A percentile compares a stretch with the other conserved stretches of the same genome.
Evolutionary conservation across 176 grass and related monocot genomes (phyloP).

Genomic region (Guadua angustifolia): DNA sequence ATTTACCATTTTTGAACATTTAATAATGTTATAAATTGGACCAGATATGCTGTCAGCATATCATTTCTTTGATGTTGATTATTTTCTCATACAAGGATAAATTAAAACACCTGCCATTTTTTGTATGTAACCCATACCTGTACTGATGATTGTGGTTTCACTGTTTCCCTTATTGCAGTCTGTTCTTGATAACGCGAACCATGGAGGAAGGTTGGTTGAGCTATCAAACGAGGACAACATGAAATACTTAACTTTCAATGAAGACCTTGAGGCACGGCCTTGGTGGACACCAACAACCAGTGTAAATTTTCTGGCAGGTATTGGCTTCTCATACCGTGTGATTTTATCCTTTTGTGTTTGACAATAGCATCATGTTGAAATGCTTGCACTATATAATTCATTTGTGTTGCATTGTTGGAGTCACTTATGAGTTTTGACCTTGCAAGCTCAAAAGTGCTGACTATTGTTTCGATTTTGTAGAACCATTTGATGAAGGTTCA

Average conservation of each 20-base stretch:
- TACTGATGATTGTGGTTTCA: constrained; percentile 27
- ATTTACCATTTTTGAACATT: not conserved
- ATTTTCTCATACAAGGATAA: constrained; percentile 16
- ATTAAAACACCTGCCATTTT: not conserved
- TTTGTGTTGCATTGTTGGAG: not conserved
- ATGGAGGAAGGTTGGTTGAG: constrained; percentile 75
- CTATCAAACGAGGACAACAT: constrained; percentile 72
- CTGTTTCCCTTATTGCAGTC: constrained; percentile 46
- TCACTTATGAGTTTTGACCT: not conserved
- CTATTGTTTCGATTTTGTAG: constrained; percentile 53
- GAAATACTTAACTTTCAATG: constrained; percentile 76
- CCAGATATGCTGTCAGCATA: constrained; percentile 23
- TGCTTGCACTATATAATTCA: constrained; percentile 29
- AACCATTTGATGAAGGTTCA: constrained; percentile 63
- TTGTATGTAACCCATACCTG: not conserved
- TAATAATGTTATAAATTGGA: not conserved
- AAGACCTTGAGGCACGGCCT: constrained; percentile 82
- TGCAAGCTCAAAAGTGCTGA: constrained; percentile 13
- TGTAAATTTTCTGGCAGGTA: constrained; percentile 87
- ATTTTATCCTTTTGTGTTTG: constrained; percentile 5
- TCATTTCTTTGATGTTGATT: constrained; percentile 11
- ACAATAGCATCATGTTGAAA: constrained; percentile 23
- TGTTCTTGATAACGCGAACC: constrained; percentile 62
- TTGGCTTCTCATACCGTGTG: constrained; percentile 22
- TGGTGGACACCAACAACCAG: constrained; percentile 86